These are phyloP conservation scores for Xylaria multiplex DNA, from an alignment of 2,329 filamentous ascomycete genomes.

Conservation along the genomic window DNA sequence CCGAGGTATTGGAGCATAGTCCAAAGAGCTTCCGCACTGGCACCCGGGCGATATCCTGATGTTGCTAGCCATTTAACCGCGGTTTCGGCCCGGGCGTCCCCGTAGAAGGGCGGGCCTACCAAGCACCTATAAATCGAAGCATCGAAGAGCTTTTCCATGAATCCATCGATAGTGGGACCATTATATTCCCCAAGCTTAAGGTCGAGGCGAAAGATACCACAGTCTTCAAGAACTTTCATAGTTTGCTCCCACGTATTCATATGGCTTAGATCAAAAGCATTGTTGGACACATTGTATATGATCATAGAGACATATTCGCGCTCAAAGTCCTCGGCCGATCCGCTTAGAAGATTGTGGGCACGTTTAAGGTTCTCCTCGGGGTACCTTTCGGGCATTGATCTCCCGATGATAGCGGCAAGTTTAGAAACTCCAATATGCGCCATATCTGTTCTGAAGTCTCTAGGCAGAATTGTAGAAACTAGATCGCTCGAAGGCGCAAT, in stretches of 20 bases:
- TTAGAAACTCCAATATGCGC: conserved; percentile 17
- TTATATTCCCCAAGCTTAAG: neutral
- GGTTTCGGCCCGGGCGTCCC: conserved; percentile 2
- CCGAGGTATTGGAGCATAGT: neutral
- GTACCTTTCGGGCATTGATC: conserved; percentile 26
- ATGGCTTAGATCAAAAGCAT: neutral
- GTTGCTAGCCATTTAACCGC: conserved; percentile 21
- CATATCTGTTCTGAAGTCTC: neutral
- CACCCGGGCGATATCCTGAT: conserved; percentile 21
- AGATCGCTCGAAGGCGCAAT: conserved; percentile 7
- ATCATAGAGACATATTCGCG: conserved; percentile 11
- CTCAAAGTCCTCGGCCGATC: conserved; percentile 4
- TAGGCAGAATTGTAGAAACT: neutral
- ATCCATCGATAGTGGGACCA: conserved; percentile 17
- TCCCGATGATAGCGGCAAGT: conserved; percentile 20
- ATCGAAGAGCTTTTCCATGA: conserved; percentile 20
- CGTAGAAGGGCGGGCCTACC: neutral
- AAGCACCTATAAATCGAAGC: conserved; percentile 9
- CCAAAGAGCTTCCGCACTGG: conserved; percentile 12
- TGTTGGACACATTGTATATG: conserved; percentile 22
- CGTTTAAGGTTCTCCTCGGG: conserved; percentile 21
- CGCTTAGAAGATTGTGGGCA: conserved; percentile 12
- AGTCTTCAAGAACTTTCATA: conserved; percentile 8
- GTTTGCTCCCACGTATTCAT: conserved; percentile 4
- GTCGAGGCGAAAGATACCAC: conserved; percentile 1